Base-by-base conservation (phyloP, 257 asterid species). In the Nicotiana obtusifolia region DNA sequence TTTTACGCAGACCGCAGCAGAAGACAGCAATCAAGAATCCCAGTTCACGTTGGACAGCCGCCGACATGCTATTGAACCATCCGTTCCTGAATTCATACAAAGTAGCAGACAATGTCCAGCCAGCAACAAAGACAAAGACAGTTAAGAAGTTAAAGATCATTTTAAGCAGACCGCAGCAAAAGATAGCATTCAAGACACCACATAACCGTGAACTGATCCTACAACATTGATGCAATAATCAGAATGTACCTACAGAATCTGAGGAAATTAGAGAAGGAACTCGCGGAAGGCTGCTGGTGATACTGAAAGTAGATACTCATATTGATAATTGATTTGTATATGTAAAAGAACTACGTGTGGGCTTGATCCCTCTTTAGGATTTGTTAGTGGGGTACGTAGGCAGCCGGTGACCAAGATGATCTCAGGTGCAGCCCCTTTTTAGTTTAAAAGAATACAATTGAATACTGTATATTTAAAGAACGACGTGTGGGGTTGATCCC, bases 11-110 rank as follows among this genome's bases (percentile, higher is more conserved):
- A 5, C 64, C 64, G 24, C 49, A 54, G 7, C 19, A 17, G 20
- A 16, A 54, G 2, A 5, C 5, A 41, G 13, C 11, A 35, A n/a
- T 17, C 16, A 78, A 60, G 71, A 10, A 82, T 22, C 80, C 64
- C 7, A 10, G 16, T 11, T 17, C 11, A 17, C 44, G 82, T 26
- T 84, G 76, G 76, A 66, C 71, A 8, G 75, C 75, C 4, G 66
- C 75, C 4, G 53, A 78, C 0, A 13, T 56, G 73, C 77, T 78
- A 3, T 7, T 82, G 22, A 1, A 19, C 24, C 83, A 78, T 62
- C 83, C 83, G 3, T 78, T 84, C 24, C 73, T 77, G 62, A 37
- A 61, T 17, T 57, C 66, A 10, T 60, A 31, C 66, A 20, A 60
- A 8, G 30, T n/a, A 68, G 53, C 2, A 15, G 13, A 19, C 15